Evolutionary conservation across 2,329 filamentous ascomycete genomes (phyloP), one percentile per base, ranked within the genome.

Genomic region (Aureobasidium zeae): DNA sequence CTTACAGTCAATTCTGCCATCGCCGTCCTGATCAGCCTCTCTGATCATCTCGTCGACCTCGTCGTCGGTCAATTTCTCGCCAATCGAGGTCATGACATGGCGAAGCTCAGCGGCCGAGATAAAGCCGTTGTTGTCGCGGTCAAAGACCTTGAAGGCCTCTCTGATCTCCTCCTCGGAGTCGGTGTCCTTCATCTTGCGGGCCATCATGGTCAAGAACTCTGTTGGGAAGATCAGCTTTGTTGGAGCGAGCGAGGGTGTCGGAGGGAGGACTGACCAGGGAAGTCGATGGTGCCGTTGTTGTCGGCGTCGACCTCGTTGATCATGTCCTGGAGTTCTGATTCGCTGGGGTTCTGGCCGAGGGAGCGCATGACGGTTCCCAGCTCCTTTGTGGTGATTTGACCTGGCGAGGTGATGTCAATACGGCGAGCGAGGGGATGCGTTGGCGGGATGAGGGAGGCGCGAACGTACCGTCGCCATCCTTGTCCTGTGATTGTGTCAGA

Each of bases 141-240:
- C 77, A 59, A 81, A 80, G 56, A 79, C 76, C 61, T 73, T 71
- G 69, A 80, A 81, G 41, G 77, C 77, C 57, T 76, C 74, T 53
- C 73, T 69, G 58, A 80, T 77, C 62, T 81, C 77, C 59, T 77
- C 69, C 59, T 79, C 76, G 41, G 73, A 72, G 60, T 79, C 74
- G 46, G 71, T 72, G 54, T 76, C 71, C 62, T 73, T 74, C 63
- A 76, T 75, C 55, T 74, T 74, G 56, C 70, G 71, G 42, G 75
- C 74, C 76, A 80, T 80, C 71, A 80, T 77, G 52, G 72, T 73
- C 48, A 79, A 70, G 64, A 81, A 81, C 57, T 80, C 76, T 76
- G 54, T 22, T 22, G 7, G 26, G n/a, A 22, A 21, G 3, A 24
- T 48, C 32, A 44, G 37, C 22, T 42, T 26, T 26, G 10, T 35